Percentiles rank a stretch among this genome's conserved stretches.
Evolutionary conservation across 2,329 filamentous ascomycete species (phyloP).

Genomic region (Chlorencoelia australis): DNA sequence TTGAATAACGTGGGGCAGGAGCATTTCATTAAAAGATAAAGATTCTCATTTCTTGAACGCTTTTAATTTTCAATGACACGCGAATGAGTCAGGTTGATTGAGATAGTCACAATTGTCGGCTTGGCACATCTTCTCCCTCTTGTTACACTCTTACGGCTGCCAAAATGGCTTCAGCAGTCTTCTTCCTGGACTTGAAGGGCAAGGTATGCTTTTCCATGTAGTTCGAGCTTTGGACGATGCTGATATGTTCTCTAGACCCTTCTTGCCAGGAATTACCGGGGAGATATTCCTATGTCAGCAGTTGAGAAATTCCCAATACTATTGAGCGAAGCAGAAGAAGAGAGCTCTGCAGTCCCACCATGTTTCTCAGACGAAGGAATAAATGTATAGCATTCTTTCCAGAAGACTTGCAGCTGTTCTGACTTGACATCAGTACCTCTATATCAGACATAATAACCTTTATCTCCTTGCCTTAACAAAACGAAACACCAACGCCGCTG

Average conservation of each 20-base stretch:
- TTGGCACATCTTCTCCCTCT: constrained; percentile 7
- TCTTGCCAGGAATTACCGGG: constrained; percentile 93
- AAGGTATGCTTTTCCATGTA: constrained; percentile 52
- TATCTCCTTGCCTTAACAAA: constrained; percentile 97
- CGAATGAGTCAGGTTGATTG: constrained; percentile 16
- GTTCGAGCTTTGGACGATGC: constrained; percentile 6
- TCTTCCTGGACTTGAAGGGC: constrained; percentile 99
- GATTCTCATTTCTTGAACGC: too few species aligned
- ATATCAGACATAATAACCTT: constrained; percentile 98
- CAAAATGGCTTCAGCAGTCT: constrained; percentile 88
- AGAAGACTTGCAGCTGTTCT: constrained; percentile 7
- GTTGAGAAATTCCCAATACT: constrained; percentile 97
- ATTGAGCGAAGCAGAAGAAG: constrained; percentile 96
- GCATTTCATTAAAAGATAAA: constrained; percentile 7
- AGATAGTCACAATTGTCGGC: constrained; percentile 10
- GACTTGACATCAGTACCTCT: constrained; percentile 63
- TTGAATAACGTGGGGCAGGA: constrained; percentile 24
- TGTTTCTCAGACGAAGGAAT: constrained; percentile 99
- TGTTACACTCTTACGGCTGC: constrained; percentile 2
- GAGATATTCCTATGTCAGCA: constrained; percentile 97
- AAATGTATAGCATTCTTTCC: constrained; percentile 53
- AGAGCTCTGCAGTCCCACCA: constrained; percentile 91
- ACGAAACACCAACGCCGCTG: constrained; percentile 96
- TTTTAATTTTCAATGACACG: too few species aligned
- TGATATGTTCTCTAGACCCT: constrained; percentile 59